phyloP scores from a whole-genome alignment of 306 rosid genomes.

The apple (Malus domestica) region DNA sequence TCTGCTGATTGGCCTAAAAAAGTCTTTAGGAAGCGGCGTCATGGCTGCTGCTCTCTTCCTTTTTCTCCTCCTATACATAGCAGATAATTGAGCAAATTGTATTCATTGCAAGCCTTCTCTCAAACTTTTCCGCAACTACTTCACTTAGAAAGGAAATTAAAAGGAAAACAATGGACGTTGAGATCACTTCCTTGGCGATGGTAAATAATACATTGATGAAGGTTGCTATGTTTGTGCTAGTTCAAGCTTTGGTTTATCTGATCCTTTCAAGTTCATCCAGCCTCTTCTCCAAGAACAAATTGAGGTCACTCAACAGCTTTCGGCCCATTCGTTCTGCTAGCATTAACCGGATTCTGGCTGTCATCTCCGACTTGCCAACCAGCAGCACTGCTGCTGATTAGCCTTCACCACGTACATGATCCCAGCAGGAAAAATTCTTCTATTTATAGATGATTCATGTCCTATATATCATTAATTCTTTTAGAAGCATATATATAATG shows the following conservation, averaged over 20 bases:
- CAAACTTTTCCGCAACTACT: background rate
- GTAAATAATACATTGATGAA: conserved; percentile 8
- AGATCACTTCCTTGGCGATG: background rate
- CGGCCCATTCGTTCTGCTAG: conserved; percentile 8
- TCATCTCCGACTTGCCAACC: conserved; percentile 11
- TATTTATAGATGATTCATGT: background rate
- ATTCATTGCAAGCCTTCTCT: background rate
- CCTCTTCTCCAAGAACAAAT: conserved; percentile 17
- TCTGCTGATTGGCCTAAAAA: background rate
- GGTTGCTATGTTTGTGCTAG: conserved; percentile 16
- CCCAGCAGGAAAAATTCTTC: background rate
- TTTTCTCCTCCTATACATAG: background rate
- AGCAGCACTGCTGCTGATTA: background rate
- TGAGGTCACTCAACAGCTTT: conserved; percentile 18
- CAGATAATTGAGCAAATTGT: background rate
- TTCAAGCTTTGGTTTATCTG: conserved; percentile 20
- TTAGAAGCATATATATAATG: too few species aligned
- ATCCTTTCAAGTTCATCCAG: conserved; percentile 24
- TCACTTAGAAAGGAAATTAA: background rate
- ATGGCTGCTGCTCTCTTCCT: background rate
- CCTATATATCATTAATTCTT: background rate
- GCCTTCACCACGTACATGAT: background rate
- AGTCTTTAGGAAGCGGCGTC: background rate
- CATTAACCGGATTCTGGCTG: conserved; percentile 8
- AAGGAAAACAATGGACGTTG: background rate